Evolutionary conservation across 1,284 basidiomycete species (phyloP).

Genomic region (Melanopsichium pennsylvanicum): DNA sequence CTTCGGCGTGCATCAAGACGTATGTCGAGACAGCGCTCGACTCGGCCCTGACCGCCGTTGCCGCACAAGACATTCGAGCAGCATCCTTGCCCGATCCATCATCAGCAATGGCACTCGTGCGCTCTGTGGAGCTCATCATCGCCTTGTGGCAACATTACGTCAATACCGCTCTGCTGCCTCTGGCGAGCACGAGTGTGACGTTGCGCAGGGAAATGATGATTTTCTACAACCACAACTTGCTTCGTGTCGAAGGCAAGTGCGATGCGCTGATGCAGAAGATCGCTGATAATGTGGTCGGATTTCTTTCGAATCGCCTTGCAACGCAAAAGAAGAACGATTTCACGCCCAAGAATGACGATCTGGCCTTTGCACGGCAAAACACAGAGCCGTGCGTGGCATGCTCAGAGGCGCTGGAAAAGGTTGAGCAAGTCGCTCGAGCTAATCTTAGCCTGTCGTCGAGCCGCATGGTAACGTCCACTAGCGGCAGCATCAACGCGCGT

Average conservation of each 20-base stretch:
- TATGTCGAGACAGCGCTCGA: slow-evolving; percentile 92
- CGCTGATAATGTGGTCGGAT: slow-evolving; percentile 72
- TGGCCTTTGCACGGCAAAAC: slow-evolving; percentile 91
- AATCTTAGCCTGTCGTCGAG: slow-evolving; percentile 68
- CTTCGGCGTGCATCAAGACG: slow-evolving; percentile 83
- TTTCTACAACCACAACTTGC: slow-evolving; percentile 89
- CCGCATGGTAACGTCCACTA: slow-evolving; percentile 19
- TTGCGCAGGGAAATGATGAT: slow-evolving; percentile 90
- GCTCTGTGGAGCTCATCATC: slow-evolving; percentile 84
- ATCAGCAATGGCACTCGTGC: slow-evolving; percentile 70
- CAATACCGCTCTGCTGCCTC: slow-evolving; percentile 85
- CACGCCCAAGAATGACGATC: slow-evolving; percentile 83
- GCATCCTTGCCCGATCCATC: slow-evolving; percentile 76
- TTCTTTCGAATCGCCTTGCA: slow-evolving; percentile 74
- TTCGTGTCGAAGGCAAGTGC: slow-evolving; percentile 83
- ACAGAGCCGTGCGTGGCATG: slow-evolving; percentile 93
- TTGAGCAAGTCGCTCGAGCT: slow-evolving; percentile 77
- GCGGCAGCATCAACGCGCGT: slow-evolving; percentile 14
- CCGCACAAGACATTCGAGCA: slow-evolving; percentile 72
- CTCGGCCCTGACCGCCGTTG: slow-evolving; percentile 78
- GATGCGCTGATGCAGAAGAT: slow-evolving; percentile 84
- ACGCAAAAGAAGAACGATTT: slow-evolving; percentile 98
- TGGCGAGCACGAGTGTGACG: slow-evolving; percentile 84
- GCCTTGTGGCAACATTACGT: slow-evolving; percentile 98
- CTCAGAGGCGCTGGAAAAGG: slow-evolving; percentile 83